Conservation (phyloP, 148 eudicot genomes). For the Fagopyrum tataricum region DNA sequence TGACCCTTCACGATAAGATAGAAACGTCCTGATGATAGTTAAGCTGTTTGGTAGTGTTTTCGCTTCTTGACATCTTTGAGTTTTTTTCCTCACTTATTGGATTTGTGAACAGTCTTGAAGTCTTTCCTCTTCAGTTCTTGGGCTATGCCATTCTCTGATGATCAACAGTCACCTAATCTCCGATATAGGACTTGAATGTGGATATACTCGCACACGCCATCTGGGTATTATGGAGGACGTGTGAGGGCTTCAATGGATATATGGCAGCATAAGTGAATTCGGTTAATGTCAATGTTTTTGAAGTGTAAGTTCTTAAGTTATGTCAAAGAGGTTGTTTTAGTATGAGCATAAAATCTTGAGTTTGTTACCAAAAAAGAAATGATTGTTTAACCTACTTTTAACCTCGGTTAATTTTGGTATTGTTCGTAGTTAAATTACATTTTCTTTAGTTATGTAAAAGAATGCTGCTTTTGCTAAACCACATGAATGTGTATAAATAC, state of each 20-base stretch:
- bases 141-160: not conserved
- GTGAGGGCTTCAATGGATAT: not conserved
- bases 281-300: not conserved
- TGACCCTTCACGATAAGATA: constrained; percentile 81
- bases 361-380: constrained; percentile 4
- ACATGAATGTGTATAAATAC: too few relatives aligned
- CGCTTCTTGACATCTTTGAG: not conserved
- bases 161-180: not conserved
- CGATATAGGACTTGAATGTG: not conserved
- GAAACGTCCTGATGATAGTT: constrained; percentile 18
- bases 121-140: not conserved
- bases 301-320: not conserved
- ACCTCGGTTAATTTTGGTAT: not conserved
- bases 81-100: not conserved
- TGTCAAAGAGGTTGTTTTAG: constrained; percentile 6
- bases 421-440: not conserved
- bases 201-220: not conserved
- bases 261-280: not conserved
- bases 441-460: too few relatives aligned
- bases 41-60: not conserved
- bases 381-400: not conserved
- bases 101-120: not conserved
- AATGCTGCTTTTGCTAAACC: too few relatives aligned
- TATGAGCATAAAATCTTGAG: not conserved
- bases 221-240: not conserved